Evolutionary conservation across 1,284 basidiomycete genomes (phyloP).

Genomic region (Cutaneotrichosporon spelunceum): DNA sequence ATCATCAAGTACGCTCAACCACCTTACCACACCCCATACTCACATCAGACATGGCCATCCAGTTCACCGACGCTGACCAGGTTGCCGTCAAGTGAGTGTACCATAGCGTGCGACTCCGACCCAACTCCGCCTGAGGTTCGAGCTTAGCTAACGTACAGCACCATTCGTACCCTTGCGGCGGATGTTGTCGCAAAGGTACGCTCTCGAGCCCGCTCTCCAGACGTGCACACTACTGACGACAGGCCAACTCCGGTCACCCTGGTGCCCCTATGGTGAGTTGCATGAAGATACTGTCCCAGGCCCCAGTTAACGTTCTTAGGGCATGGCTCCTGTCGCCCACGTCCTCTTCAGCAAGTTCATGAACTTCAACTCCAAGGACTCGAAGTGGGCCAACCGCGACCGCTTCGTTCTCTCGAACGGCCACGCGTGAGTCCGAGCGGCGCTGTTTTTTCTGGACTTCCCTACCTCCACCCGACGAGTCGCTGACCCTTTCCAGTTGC

Average conservation of each 20-base stretch:
- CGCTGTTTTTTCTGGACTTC: neutral
- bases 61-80: slow-evolving; percentile 55
- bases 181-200: slow-evolving; percentile 54
- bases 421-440: slow-evolving; percentile 51
- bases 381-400: slow-evolving; percentile 90
- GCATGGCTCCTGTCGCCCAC: slow-evolving; percentile 84
- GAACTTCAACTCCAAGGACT: slow-evolving; percentile 79
- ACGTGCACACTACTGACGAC: slow-evolving; percentile 57
- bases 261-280: slow-evolving; percentile 73
- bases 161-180: slow-evolving; percentile 54
- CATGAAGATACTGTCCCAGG: neutral
- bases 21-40: neutral
- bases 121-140: too few relatives aligned
- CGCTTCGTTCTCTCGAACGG: slow-evolving; percentile 54
- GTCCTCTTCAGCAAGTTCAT: slow-evolving; percentile 78
- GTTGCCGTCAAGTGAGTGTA: slow-evolving; percentile 41
- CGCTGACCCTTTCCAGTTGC: slow-evolving; percentile 58
- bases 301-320: slow-evolving; percentile 20
- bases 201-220: slow-evolving; percentile 55
- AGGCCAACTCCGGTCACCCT: slow-evolving; percentile 90
- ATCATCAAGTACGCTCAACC: slow-evolving; percentile 1
- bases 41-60: slow-evolving; percentile 16
- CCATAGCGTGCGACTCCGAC: neutral
- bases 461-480: neutral
- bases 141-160: slow-evolving; percentile 33